Percentiles rank a stretch among this genome's conserved stretches.
phyloP scores from a whole-genome alignment of 2,329 filamentous ascomycete genomes.

The Stachybotrys chartarum region DNA sequence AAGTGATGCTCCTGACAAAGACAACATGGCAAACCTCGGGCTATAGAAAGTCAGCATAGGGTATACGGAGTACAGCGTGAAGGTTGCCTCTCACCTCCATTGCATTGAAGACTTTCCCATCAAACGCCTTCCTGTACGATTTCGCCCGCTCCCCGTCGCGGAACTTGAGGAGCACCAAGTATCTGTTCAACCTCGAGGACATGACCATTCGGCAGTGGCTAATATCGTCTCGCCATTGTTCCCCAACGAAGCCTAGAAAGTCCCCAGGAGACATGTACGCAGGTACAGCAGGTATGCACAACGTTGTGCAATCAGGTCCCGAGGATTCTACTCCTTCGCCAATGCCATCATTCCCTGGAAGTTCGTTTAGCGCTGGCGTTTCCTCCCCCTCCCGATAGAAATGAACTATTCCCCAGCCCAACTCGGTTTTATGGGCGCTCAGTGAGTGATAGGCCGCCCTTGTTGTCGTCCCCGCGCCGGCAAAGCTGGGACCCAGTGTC shows the following conservation, averaged over 20 bases:
- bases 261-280: conserved; percentile 89
- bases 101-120: conserved; percentile 86
- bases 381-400: conserved; percentile 83
- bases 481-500: conserved; percentile 46
- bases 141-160: conserved; percentile 65
- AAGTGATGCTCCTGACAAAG: conserved; percentile 86
- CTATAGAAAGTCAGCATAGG: conserved; percentile 24
- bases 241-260: conserved; percentile 84
- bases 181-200: conserved; percentile 81
- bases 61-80: neutral
- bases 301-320: conserved; percentile 68
- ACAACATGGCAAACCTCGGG: conserved; percentile 93
- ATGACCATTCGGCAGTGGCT: conserved; percentile 93
- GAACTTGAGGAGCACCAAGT: conserved; percentile 95
- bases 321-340: conserved; percentile 16
- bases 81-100: conserved; percentile 58
- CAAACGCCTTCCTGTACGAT: conserved; percentile 79
- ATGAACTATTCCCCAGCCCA: conserved; percentile 90
- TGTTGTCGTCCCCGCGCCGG: conserved; percentile 63
- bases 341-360: conserved; percentile 16
- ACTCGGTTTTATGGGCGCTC: conserved; percentile 64
- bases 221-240: conserved; percentile 77
- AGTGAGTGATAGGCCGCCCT: conserved; percentile 74
- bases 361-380: conserved; percentile 45
- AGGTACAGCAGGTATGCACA: conserved; percentile 91